Evolutionary conservation across 1,284 basidiomycete genomes (phyloP).

Genomic region (Stygiomarasmius scandens): DNA sequence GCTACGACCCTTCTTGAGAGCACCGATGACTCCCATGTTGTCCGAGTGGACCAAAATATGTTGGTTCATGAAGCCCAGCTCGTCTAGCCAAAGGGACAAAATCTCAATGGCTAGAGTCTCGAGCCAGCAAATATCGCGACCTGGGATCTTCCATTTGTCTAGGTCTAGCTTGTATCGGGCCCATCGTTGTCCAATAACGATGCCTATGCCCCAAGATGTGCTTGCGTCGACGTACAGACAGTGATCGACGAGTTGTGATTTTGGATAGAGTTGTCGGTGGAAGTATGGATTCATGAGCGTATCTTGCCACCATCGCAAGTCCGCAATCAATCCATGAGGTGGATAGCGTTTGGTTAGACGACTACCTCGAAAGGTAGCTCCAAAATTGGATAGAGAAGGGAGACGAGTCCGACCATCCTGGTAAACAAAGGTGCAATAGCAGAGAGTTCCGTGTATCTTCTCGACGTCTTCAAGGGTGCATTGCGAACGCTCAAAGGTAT

Average conservation of each 20-base stretch:
- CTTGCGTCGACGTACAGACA: slow-evolving; percentile 5
- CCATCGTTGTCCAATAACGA: neutral
- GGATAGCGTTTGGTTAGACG: neutral
- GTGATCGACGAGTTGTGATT: neutral
- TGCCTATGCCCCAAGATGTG: slow-evolving; percentile 6
- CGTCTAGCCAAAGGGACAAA: neutral
- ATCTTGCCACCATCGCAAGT: slow-evolving; percentile 2
- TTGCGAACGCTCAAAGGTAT: neutral
- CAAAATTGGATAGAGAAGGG: slow-evolving; percentile 2
- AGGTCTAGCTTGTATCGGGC: neutral
- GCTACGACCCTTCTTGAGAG: slow-evolving; percentile 34
- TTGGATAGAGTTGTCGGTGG: neutral
- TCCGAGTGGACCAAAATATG: slow-evolving; percentile 1
- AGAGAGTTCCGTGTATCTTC: slow-evolving; percentile 19
- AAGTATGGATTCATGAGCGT: neutral
- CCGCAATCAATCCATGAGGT: neutral
- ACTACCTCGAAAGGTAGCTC: neutral
- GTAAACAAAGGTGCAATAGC: slow-evolving; percentile 18
- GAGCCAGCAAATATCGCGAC: slow-evolving; percentile 12
- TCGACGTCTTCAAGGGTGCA: slow-evolving; percentile 2
- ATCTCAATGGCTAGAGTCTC: slow-evolving; percentile 11
- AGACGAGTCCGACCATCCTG: neutral
- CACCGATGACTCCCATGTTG: slow-evolving; percentile 42
- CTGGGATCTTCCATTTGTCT: neutral
- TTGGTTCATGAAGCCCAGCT: neutral